These are phyloP conservation scores for Pichiaceae sp. DNA, from an alignment of 1,139 yeast genomes.

Conservation along the genomic window DNA sequence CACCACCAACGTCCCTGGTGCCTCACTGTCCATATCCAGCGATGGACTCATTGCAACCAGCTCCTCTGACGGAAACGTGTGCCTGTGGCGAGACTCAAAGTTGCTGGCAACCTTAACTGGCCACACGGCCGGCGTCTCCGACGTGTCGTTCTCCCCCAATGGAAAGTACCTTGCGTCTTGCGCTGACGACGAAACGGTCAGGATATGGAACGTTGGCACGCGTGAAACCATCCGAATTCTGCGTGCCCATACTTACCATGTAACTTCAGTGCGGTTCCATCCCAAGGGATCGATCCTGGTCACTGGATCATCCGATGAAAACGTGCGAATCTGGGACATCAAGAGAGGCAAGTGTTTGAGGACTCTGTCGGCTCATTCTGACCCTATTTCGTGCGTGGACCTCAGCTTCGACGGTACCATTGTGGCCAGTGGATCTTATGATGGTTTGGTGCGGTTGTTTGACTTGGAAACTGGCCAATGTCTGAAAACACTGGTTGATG, in stretches of 20 bases:
- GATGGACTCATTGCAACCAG: conserved; percentile 34
- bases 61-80: conserved; percentile 8
- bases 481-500: conserved; percentile 75
- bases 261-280: conserved; percentile 65
- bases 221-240: conserved; percentile 51
- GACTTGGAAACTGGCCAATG: conserved; percentile 90
- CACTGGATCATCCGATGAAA: conserved; percentile 86
- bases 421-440: conserved; percentile 81
- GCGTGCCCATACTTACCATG: conserved; percentile 80
- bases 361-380: conserved; percentile 89
- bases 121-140: conserved; percentile 64
- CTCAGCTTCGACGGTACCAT: conserved; percentile 75
- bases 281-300: conserved; percentile 70
- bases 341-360: conserved; percentile 61
- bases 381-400: conserved; percentile 73
- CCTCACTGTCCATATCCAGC: conserved; percentile 5
- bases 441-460: conserved; percentile 69
- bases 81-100: conserved; percentile 5
- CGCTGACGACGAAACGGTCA: conserved; percentile 76
- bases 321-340: conserved; percentile 85
- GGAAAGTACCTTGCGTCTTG: conserved; percentile 71
- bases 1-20: neutral
- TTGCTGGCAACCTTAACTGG: conserved; percentile 39
- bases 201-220: conserved; percentile 57
- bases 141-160: conserved; percentile 69